Conservation (phyloP, 1,284 basidiomycete species). For the Ganoderma lingzhi region DNA sequence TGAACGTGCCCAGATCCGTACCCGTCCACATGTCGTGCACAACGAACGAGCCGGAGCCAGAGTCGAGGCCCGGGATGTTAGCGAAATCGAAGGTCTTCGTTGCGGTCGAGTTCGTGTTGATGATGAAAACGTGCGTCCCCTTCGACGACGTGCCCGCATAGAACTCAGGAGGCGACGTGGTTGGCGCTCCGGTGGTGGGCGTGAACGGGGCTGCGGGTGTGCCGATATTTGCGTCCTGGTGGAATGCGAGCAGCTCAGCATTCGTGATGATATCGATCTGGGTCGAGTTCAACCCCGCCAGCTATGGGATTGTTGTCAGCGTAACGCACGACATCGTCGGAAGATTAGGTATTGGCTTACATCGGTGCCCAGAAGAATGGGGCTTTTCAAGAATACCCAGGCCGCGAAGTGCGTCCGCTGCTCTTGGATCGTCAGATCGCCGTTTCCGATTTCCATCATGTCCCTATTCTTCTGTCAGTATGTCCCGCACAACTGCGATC, state of each 20-base stretch:
- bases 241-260: constrained; percentile 59
- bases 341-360: constrained; percentile 37
- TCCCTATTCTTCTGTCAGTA: constrained; percentile 40
- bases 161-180: constrained; percentile 57
- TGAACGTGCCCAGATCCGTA: constrained; percentile 52
- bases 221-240: constrained; percentile 56
- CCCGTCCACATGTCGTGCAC: constrained; percentile 66
- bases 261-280: constrained; percentile 60
- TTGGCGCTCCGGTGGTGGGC: constrained; percentile 46
- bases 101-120: constrained; percentile 52
- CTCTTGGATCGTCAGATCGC: constrained; percentile 56
- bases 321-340: background rate
- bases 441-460: constrained; percentile 68
- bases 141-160: constrained; percentile 57
- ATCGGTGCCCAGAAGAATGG: constrained; percentile 62
- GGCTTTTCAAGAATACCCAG: constrained; percentile 65
- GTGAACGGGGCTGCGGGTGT: constrained; percentile 57
- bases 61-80: constrained; percentile 52
- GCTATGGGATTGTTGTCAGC: constrained; percentile 40
- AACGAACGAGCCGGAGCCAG: constrained; percentile 48
- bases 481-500: background rate
- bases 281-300: constrained; percentile 47
- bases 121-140: constrained; percentile 62
- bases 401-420: constrained; percentile 64
- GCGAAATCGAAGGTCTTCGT: constrained; percentile 56